phyloP scores from a whole-genome alignment of 2,329 filamentous ascomycete species.

The Talaromyces islandicus region DNA sequence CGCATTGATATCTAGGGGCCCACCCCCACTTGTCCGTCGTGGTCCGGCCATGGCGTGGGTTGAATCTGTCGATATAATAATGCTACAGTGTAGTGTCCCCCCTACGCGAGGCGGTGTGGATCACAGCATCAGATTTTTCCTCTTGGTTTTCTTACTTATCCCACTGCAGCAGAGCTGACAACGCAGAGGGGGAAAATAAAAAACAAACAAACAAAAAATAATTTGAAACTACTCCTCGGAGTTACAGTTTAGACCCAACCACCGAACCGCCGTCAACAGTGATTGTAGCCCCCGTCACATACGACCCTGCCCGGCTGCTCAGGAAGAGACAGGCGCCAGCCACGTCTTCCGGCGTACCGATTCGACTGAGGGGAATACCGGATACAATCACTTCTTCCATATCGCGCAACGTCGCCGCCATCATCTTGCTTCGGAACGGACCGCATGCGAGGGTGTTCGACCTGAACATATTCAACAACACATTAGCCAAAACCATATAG shows the following conservation, averaged over 20 bases:
- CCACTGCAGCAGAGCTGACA: background rate
- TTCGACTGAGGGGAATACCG: conserved; percentile 60
- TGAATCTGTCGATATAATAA: background rate
- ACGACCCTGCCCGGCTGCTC: conserved; percentile 60
- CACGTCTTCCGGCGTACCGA: conserved; percentile 63
- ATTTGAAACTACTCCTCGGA: background rate
- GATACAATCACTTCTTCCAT: conserved; percentile 44
- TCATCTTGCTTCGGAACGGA: conserved; percentile 54
- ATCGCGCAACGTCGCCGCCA: conserved; percentile 46
- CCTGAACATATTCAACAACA: conserved; percentile 37
- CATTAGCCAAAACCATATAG: background rate
- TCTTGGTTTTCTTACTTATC: background rate
- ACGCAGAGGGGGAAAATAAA: too few relatives aligned
- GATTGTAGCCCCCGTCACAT: conserved; percentile 61
- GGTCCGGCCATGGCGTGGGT: background rate
- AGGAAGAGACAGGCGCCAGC: conserved; percentile 68
- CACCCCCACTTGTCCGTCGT: background rate
- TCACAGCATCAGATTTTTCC: background rate
- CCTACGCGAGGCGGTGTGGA: background rate
- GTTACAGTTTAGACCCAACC: conserved; percentile 36
- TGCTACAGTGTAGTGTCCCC: background rate
- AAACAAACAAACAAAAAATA: too few relatives aligned
- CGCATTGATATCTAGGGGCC: background rate
- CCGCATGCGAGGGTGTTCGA: conserved; percentile 67
- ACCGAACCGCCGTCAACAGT: conserved; percentile 54